phyloP scores from a whole-genome alignment of 1,139 yeast genomes.

The Diutina pseudorugosa region DNA sequence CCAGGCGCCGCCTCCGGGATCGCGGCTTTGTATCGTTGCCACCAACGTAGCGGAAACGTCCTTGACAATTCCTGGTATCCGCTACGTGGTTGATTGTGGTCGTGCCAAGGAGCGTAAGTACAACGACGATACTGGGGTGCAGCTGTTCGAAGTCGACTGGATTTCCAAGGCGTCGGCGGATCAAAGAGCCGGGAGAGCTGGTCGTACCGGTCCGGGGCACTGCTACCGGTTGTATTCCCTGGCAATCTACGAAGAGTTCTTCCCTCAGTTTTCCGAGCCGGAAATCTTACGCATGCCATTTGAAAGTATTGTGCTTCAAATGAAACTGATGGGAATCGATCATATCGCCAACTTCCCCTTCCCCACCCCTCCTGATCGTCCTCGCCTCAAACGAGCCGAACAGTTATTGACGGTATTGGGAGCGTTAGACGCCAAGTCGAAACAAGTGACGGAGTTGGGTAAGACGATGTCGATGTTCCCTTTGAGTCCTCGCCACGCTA shows the following conservation, averaged over 20 bases:
- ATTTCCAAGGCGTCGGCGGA: conserved; percentile 91
- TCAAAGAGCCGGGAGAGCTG: conserved; percentile 97
- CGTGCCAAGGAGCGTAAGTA: conserved; percentile 80
- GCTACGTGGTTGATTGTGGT: conserved; percentile 94
- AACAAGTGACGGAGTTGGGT: conserved; percentile 63
- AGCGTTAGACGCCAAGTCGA: conserved; percentile 48
- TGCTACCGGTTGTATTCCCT: conserved; percentile 88
- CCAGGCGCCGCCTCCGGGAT: conserved; percentile 70
- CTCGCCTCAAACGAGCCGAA: conserved; percentile 52
- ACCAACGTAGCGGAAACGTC: conserved; percentile 98
- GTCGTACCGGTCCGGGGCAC: conserved; percentile 99
- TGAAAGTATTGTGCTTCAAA: conserved; percentile 83
- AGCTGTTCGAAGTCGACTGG: conserved; percentile 88
- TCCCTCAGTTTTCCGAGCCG: conserved; percentile 71
- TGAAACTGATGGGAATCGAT: conserved; percentile 97
- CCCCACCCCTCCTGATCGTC: conserved; percentile 83
- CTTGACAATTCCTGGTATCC: conserved; percentile 87
- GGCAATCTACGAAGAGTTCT: conserved; percentile 86
- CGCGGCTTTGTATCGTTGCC: conserved; percentile 85
- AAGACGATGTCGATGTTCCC: conserved; percentile 85
- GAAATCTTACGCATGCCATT: conserved; percentile 94
- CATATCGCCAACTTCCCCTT: conserved; percentile 87
- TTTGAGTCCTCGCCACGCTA: conserved; percentile 84
- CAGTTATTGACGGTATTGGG: conserved; percentile 60
- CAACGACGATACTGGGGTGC: conserved; percentile 81